Conservation (phyloP, 805 yeast genomes). For the Metahyphopichia silvanorum region DNA sequence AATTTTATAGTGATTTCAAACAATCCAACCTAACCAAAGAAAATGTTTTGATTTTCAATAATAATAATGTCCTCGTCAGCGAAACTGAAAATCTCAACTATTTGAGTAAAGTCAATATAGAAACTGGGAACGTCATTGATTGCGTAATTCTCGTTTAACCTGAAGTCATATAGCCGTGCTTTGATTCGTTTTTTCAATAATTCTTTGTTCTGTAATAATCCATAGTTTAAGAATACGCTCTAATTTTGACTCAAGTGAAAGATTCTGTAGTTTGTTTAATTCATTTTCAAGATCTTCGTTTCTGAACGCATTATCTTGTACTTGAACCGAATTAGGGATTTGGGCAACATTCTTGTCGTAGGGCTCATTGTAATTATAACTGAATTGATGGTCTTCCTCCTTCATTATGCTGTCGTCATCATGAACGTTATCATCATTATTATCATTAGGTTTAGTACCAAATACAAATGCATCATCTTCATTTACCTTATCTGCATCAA, state of each 20-base stretch:
- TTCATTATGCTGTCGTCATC: slow-evolving; percentile 8
- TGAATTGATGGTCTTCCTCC: slow-evolving; percentile 1
- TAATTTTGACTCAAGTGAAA: slow-evolving; percentile 38
- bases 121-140: slow-evolving; percentile 42
- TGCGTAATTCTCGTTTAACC: slow-evolving; percentile 11
- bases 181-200: slow-evolving; percentile 21
- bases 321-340: neutral
- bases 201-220: slow-evolving; percentile 60
- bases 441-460: slow-evolving; percentile 2
- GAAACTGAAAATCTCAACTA: slow-evolving; percentile 20
- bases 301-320: slow-evolving; percentile 7
- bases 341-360: neutral
- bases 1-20: slow-evolving; percentile 14
- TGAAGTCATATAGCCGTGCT: neutral
- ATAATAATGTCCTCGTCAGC: slow-evolving; percentile 20
- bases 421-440: slow-evolving; percentile 7
- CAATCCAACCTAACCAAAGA: slow-evolving; percentile 6
- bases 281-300: slow-evolving; percentile 21
- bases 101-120: slow-evolving; percentile 35
- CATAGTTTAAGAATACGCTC: slow-evolving; percentile 58
- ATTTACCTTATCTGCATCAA: slow-evolving; percentile 3
- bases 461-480: slow-evolving; percentile 3
- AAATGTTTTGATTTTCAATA: slow-evolving; percentile 29
- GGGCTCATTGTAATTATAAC: neutral
- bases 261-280: slow-evolving; percentile 14